phyloP scores from a whole-genome alignment of 495 filamentous ascomycete species.

The Penicillium arizonense region DNA sequence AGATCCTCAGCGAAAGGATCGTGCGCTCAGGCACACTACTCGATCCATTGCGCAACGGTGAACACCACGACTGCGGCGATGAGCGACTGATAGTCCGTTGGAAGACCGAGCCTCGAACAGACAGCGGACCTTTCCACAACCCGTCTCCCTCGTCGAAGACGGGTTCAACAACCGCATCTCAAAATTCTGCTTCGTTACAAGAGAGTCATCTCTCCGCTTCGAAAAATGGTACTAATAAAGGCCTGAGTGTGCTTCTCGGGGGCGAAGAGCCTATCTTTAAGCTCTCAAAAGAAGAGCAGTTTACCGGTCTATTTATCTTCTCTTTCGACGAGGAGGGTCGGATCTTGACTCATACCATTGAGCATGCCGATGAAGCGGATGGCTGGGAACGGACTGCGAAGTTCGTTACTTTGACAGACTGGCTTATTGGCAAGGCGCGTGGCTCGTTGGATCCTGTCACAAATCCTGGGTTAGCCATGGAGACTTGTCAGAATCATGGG shows the following conservation, averaged over 20 bases:
- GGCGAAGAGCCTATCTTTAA: constrained; percentile 72
- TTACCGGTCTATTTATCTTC: constrained; percentile 82
- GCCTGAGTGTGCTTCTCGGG: constrained; percentile 43
- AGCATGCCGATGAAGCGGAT: constrained; percentile 79
- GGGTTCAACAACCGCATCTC: neutral
- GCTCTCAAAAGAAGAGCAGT: constrained; percentile 57
- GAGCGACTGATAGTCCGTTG: constrained; percentile 87
- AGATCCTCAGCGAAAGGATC: constrained; percentile 86
- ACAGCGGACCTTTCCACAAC: constrained; percentile 26
- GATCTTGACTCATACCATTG: constrained; percentile 84
- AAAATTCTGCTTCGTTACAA: neutral
- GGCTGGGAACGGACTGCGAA: constrained; percentile 68
- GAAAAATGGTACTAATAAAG: constrained; percentile 33
- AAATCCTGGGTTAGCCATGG: constrained; percentile 33
- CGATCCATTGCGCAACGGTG: constrained; percentile 22
- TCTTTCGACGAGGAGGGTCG: constrained; percentile 90
- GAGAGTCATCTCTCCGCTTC: constrained; percentile 20
- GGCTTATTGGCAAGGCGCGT: constrained; percentile 69
- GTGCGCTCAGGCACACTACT: constrained; percentile 51
- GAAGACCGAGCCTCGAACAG: constrained; percentile 60
- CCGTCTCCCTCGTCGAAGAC: neutral
- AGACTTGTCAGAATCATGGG: constrained; percentile 20
- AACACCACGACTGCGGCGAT: constrained; percentile 44
- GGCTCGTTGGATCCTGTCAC: constrained; percentile 43
- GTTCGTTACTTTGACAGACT: constrained; percentile 85